These are phyloP conservation scores for Stipa capillata DNA, from an alignment of 176 grass and related monocot genomes.

Conservation along the genomic window DNA sequence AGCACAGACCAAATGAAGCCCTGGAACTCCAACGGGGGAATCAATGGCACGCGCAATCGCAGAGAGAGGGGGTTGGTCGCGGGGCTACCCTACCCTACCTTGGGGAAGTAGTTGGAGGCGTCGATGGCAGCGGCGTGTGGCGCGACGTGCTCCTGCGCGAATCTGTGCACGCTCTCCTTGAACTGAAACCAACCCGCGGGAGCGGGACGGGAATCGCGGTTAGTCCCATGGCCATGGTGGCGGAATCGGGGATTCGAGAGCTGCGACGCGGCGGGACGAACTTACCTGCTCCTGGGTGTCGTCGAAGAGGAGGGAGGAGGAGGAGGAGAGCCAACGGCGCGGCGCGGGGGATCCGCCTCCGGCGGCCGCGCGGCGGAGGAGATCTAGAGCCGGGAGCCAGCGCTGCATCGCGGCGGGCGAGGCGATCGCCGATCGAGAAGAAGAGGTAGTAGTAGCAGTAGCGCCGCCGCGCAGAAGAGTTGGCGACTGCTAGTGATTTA, in stretches of 20 bases:
- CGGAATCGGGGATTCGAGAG: background rate
- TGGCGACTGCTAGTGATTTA: background rate
- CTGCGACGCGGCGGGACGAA: background rate
- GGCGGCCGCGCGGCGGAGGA: slow-evolving; percentile 35
- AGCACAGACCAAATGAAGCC: background rate
- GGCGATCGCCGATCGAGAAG: background rate
- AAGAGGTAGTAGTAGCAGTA: background rate
- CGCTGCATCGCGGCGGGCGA: slow-evolving; percentile 4
- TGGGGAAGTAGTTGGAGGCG: slow-evolving; percentile 57
- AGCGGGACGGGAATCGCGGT: background rate
- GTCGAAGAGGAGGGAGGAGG: slow-evolving; percentile 91
- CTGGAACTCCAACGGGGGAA: background rate
- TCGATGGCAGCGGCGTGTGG: slow-evolving; percentile 76
- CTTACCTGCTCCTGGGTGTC: slow-evolving; percentile 84
- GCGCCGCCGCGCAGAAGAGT: background rate
- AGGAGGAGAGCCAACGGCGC: slow-evolving; percentile 26
- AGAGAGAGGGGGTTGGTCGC: too few species aligned
- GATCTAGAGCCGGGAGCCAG: slow-evolving; percentile 22
- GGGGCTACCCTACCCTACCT: slow-evolving; percentile 19
- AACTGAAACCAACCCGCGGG: slow-evolving; percentile 23
- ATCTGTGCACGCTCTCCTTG: slow-evolving; percentile 81
- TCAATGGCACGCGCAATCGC: background rate
- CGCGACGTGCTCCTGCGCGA: slow-evolving; percentile 84
- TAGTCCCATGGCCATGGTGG: background rate
- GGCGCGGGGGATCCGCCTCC: background rate